Percentiles rank a stretch among this genome's conserved stretches.
phyloP scores from a whole-genome alignment of 2,329 filamentous ascomycete genomes.

The Talaromyces rugulosus region DNA sequence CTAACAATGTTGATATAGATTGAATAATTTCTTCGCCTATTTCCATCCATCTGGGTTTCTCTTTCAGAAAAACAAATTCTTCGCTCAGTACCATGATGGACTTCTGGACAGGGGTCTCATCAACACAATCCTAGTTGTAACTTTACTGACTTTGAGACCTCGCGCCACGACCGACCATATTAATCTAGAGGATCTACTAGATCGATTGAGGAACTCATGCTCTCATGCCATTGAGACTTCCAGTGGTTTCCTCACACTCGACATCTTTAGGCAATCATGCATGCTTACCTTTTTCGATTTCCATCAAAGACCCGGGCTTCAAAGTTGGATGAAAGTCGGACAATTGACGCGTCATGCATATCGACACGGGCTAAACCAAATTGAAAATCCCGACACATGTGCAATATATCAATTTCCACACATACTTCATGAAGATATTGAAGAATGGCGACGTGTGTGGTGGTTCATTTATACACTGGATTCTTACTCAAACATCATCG shows the following conservation, averaged over 20 bases:
- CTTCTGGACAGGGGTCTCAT: neutral
- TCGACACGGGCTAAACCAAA: slow-evolving; percentile 2
- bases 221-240: neutral
- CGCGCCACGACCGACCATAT: neutral
- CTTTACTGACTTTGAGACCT: neutral
- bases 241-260: neutral
- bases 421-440: neutral
- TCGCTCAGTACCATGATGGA: neutral
- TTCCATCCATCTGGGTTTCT: neutral
- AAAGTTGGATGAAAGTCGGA: slow-evolving; percentile 4
- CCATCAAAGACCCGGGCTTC: slow-evolving; percentile 5
- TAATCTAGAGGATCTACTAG: neutral
- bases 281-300: slow-evolving; percentile 7
- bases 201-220: neutral
- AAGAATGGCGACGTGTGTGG: slow-evolving; percentile 5
- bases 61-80: neutral
- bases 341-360: slow-evolving; percentile 3
- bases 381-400: slow-evolving; percentile 3
- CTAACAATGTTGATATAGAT: neutral
- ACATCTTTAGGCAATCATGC: neutral
- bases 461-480: slow-evolving; percentile 6
- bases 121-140: neutral
- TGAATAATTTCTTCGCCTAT: neutral
- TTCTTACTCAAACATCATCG: slow-evolving; percentile 9
- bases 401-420: neutral